Conservation (phyloP, 176 grass and related monocot species). For the Hsuehochloa calcarea region DNA sequence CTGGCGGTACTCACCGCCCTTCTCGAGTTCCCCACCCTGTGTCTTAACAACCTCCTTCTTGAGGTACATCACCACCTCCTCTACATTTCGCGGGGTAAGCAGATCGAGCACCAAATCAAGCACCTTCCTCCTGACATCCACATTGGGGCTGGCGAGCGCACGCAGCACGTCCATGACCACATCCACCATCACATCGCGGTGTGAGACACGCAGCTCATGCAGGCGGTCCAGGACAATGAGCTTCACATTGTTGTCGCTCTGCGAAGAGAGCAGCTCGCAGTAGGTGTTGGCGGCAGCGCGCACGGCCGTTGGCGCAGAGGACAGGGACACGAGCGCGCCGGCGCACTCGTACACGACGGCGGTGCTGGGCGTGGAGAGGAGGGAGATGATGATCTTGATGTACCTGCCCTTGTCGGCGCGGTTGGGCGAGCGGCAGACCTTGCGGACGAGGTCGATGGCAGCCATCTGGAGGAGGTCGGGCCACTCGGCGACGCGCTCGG, state of each 20-base stretch:
- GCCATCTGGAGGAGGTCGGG: constrained; percentile 68
- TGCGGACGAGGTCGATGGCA: constrained; percentile 53
- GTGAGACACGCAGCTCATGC: constrained; percentile 42
- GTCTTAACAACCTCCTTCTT: constrained; percentile 78
- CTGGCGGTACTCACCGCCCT: constrained; percentile 61
- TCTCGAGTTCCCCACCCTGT: constrained; percentile 53
- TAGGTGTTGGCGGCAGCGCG: constrained; percentile 59
- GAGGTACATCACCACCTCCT: constrained; percentile 61
- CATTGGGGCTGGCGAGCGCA: constrained; percentile 54
- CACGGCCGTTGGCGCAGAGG: constrained; percentile 54
- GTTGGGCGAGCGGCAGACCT: constrained; percentile 48
- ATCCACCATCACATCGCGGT: constrained; percentile 64
- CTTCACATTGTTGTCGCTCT: constrained; percentile 75
- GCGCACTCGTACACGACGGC: constrained; percentile 57
- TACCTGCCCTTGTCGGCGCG: constrained; percentile 57
- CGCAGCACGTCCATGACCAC: constrained; percentile 62
- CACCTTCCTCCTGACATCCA: constrained; percentile 61
- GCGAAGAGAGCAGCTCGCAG: constrained; percentile 57
- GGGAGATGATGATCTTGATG: constrained; percentile 61
- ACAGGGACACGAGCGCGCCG: constrained; percentile 52
- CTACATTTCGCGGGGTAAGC: constrained; percentile 53
- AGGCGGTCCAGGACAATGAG: constrained; percentile 66
- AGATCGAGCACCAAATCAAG: constrained; percentile 67
- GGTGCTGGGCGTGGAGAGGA: constrained; percentile 36
- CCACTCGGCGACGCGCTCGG: constrained; percentile 52